Evolutionary conservation across 2,329 filamentous ascomycete genomes (phyloP), one percentile per base, ranked within the genome.

Genomic region (Pseudophaeomoniella oleicola): DNA sequence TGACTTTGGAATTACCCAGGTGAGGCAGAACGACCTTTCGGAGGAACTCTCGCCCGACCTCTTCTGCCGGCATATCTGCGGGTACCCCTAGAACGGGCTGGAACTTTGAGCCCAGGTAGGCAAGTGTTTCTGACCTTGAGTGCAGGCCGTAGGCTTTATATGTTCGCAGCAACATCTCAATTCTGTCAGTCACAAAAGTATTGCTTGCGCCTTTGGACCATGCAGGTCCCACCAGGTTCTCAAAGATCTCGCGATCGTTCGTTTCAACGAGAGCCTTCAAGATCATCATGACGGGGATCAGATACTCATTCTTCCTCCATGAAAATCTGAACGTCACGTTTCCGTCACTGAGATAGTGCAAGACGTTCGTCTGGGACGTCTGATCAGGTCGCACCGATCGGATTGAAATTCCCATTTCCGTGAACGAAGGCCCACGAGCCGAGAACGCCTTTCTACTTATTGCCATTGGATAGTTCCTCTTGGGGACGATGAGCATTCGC

Each of bases 301-400:
- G 73, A 52, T 85, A 98, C 59, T 98, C 90, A 48, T 86, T 85
- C 62, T 98, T 98, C 47, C 87, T 73, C 88, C 88, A 98, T 4
- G 88, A 94, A 60, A 98, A 98, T 39, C 90, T 74, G 61, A 98
- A 94, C 1, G 85, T 96, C 50, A 96, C 78, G 57, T 94, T 96
- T 45, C 90, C 90, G 55, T 98, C 90, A 49, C 72, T 85, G 39
- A 98, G 72, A 58, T 96, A 98, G 61, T 98, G 90, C 34, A 98
- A 70, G 19, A 93, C 86, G 52, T 96, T 98, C 27, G 88, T 96
- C 59, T 96, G 88, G 18, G 87, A 94, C 5, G 88, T 94, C 62
- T 98, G 86, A 59, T 98, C 90, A n/a, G 87, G 87, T 40, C 90
- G 77, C 38, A 94, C 86, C 2, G 81, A 92, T 60, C 90, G 79